Percentiles rank a stretch among this genome's conserved stretches.
Conservation (phyloP, 257 asterid genomes). For the Cordia subcordata region DNA sequence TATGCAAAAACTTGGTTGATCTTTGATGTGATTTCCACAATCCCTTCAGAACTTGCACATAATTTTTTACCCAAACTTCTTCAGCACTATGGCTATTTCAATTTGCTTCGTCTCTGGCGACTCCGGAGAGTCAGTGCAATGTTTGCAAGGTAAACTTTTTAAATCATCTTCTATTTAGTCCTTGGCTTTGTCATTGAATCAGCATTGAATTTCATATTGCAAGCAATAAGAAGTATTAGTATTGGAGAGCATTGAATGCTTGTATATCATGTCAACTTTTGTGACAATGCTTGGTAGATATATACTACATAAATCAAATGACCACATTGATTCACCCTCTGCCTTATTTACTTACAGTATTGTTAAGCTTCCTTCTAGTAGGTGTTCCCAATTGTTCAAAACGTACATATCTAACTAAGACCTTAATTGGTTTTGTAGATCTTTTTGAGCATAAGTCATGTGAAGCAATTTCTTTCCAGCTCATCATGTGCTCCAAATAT, state of each 20-base stretch:
- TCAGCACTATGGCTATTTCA: slow-evolving; percentile 47
- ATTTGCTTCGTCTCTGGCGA: slow-evolving; percentile 86
- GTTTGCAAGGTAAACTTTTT: slow-evolving; percentile 49
- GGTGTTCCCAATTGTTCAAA: neutral
- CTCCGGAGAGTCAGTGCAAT: slow-evolving; percentile 67
- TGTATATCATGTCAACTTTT: no score
- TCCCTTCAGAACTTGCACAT: slow-evolving; percentile 52
- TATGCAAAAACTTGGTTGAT: slow-evolving; percentile 52
- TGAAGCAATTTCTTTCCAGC: no score
- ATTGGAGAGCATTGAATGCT: no score
- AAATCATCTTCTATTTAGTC: neutral
- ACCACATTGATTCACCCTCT: no score
- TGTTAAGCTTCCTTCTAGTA: neutral
- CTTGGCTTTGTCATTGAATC: neutral
- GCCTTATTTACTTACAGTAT: neutral
- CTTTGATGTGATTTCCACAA: slow-evolving; percentile 60
- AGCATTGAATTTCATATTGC: no score
- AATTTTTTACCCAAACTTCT: slow-evolving; percentile 27
- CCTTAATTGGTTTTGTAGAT: neutral
- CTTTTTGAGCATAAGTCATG: no score
- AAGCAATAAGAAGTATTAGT: no score
- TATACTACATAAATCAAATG: no score
- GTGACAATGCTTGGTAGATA: no score
- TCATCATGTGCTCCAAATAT: slow-evolving; percentile 2
- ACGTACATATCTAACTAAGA: neutral